Conservation (phyloP, 306 rosid genomes). For the Rosa persica region DNA sequence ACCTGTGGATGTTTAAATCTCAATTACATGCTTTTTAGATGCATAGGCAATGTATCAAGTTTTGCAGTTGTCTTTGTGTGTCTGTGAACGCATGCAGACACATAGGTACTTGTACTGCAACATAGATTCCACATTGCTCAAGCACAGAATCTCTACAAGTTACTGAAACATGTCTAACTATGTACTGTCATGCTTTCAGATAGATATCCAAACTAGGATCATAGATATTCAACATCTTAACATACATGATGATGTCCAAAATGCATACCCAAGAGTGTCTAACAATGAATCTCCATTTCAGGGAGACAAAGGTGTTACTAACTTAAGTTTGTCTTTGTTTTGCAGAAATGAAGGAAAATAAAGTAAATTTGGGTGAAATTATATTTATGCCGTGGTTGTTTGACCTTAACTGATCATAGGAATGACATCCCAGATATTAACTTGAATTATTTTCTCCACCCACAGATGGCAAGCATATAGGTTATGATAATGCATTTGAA, state of each 20-base stretch:
- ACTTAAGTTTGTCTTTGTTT: not conserved
- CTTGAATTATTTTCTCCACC: not conserved
- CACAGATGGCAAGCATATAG: not conserved
- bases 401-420: slow-evolving; percentile 4
- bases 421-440: not conserved
- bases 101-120: not conserved
- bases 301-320: not conserved
- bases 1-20: not conserved
- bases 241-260: not conserved
- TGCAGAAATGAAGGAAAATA: not conserved
- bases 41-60: not conserved
- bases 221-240: not conserved
- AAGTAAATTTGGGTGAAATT: not conserved
- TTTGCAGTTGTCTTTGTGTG: not conserved
- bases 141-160: not conserved
- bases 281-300: not conserved
- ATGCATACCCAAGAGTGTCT: not conserved
- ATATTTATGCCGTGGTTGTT: not conserved
- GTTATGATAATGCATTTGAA: slow-evolving; percentile 3
- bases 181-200: not conserved
- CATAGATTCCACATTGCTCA: not conserved
- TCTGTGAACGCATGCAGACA: not conserved
- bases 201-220: not conserved
- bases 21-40: not conserved
- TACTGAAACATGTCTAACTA: not conserved